A percentile compares a stretch with the other conserved stretches of the same genome.
These are phyloP conservation scores for Aspergillus amoenus DNA, from an alignment of 2,329 filamentous ascomycete species.

Conservation along the genomic window DNA sequence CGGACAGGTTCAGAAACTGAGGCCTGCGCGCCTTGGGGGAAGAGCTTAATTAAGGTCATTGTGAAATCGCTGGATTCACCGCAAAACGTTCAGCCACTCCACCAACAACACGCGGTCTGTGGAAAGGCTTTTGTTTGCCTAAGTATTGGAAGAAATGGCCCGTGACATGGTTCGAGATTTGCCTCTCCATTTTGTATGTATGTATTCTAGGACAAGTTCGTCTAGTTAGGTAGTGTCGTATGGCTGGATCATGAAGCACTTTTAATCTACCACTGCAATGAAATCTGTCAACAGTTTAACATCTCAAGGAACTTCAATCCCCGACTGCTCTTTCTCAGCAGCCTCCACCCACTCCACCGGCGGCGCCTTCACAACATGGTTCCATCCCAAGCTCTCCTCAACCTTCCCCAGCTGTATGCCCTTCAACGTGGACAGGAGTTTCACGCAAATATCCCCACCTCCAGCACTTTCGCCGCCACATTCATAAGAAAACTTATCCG, in stretches of 20 bases:
- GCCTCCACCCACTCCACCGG: slow-evolving; percentile 32
- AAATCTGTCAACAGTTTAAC: background rate
- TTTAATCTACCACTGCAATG: background rate
- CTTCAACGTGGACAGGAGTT: slow-evolving; percentile 74
- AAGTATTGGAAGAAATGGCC: background rate
- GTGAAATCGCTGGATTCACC: background rate
- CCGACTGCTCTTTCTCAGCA: slow-evolving; percentile 18
- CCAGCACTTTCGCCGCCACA: slow-evolving; percentile 37
- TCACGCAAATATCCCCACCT: slow-evolving; percentile 67
- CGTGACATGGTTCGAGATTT: background rate
- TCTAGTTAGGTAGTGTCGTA: background rate
- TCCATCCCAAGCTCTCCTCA: slow-evolving; percentile 76
- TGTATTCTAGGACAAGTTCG: background rate
- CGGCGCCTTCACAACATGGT: slow-evolving; percentile 38
- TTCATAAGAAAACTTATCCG: slow-evolving; percentile 57
- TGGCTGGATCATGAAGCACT: slow-evolving; percentile 4
- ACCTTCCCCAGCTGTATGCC: slow-evolving; percentile 81
- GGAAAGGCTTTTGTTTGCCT: background rate
- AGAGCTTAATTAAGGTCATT: background rate
- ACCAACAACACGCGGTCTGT: too few species aligned
- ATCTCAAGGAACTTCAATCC: slow-evolving; percentile 29
- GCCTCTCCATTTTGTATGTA: background rate
- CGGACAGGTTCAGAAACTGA: slow-evolving; percentile 19
- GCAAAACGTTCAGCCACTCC: too few species aligned
- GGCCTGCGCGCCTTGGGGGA: background rate